These are phyloP conservation scores for Penicillium cataractarum DNA, from an alignment of 495 filamentous ascomycete genomes.

Conservation along the genomic window DNA sequence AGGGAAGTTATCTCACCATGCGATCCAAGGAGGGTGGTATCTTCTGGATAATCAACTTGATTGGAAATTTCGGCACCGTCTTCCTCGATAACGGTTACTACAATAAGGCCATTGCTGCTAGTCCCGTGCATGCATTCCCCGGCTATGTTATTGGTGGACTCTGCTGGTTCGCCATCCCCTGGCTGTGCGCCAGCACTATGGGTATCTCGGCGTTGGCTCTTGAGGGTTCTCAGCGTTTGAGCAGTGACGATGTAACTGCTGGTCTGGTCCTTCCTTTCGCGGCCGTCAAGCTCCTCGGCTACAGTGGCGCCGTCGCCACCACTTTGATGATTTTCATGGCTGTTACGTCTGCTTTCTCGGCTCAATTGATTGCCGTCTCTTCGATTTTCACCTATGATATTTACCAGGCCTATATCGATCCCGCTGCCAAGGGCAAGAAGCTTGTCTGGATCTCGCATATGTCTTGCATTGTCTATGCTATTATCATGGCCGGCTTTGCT, in stretches of 20 bases:
- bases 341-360: constrained; percentile 86
- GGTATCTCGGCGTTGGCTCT: constrained; percentile 86
- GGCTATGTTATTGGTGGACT: constrained; percentile 92
- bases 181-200: constrained; percentile 91
- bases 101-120: constrained; percentile 95
- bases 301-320: constrained; percentile 82
- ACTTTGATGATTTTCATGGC: constrained; percentile 95
- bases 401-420: constrained; percentile 66
- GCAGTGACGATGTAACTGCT: constrained; percentile 74
- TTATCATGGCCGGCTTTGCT: constrained; percentile 84
- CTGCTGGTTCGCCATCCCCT: constrained; percentile 95
- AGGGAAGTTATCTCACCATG: constrained; percentile 92
- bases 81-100: constrained; percentile 86
- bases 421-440: constrained; percentile 66
- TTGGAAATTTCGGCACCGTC: constrained; percentile 66
- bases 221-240: constrained; percentile 73
- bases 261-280: constrained; percentile 89
- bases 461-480: constrained; percentile 73
- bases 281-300: constrained; percentile 85
- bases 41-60: constrained; percentile 96
- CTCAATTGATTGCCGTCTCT: constrained; percentile 89
- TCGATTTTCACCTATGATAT: constrained; percentile 95
- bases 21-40: constrained; percentile 82
- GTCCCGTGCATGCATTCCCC: constrained; percentile 84
- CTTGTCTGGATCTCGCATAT: constrained; percentile 87